Evolutionary conservation across 2,329 filamentous ascomycete genomes (phyloP).

Genomic region (Simplicillium aogashimaense): DNA sequence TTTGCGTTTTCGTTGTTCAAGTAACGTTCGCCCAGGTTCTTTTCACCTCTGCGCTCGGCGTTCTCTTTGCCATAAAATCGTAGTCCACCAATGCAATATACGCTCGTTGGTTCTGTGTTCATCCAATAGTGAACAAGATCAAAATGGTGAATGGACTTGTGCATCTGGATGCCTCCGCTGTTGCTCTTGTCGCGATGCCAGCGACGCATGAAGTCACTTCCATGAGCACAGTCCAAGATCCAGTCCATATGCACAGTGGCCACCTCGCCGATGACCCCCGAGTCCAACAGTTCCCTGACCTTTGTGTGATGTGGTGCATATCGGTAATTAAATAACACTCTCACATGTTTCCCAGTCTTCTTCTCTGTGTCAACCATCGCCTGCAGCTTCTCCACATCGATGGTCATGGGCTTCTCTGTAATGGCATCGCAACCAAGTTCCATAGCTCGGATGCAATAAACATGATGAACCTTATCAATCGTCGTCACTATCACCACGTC

Average conservation of each 20-base stretch:
- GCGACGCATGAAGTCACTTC: slow-evolving; percentile 38
- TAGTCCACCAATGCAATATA: slow-evolving; percentile 34
- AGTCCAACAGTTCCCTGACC: slow-evolving; percentile 30
- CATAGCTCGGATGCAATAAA: slow-evolving; percentile 34
- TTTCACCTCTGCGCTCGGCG: slow-evolving; percentile 31
- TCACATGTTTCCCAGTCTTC: slow-evolving; percentile 28
- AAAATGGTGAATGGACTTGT: slow-evolving; percentile 42
- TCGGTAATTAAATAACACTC: slow-evolving; percentile 41
- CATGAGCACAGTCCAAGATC: slow-evolving; percentile 38
- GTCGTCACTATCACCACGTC: slow-evolving; percentile 39
- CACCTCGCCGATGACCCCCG: slow-evolving; percentile 33
- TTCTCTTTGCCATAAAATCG: slow-evolving; percentile 41
- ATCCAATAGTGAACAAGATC: slow-evolving; percentile 43
- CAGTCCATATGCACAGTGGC: slow-evolving; percentile 38
- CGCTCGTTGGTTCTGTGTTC: slow-evolving; percentile 27
- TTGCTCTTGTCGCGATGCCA: slow-evolving; percentile 40
- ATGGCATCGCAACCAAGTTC: slow-evolving; percentile 38
- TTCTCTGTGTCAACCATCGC: slow-evolving; percentile 34
- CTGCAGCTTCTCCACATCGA: slow-evolving; percentile 31
- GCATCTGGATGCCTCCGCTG: slow-evolving; percentile 35
- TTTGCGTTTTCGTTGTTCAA: slow-evolving; percentile 29
- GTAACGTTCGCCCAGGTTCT: slow-evolving; percentile 26
- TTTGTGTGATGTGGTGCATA: slow-evolving; percentile 43
- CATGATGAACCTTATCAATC: slow-evolving; percentile 35
- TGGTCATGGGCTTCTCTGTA: slow-evolving; percentile 43